phyloP scores from a whole-genome alignment of 2,329 filamentous ascomycete genomes.

The Ophiostoma piceae region DNA sequence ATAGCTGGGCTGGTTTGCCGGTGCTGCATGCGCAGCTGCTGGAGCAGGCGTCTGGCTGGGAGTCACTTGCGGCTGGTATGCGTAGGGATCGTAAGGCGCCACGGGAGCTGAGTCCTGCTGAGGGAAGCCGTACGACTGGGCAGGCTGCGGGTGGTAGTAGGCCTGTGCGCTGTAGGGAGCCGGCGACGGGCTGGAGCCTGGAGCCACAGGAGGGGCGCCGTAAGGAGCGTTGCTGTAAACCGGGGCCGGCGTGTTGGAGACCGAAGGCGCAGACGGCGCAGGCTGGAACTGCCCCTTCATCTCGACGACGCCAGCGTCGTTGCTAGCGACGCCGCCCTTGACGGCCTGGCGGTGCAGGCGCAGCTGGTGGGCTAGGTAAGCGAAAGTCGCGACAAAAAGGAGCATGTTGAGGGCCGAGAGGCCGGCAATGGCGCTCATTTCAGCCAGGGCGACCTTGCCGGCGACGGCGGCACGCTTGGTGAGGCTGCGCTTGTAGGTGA shows the following conservation, averaged over 20 bases:
- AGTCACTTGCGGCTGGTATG: conserved; percentile 10
- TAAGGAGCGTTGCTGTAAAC: not conserved
- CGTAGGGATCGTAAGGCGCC: not conserved
- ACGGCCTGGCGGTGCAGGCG: conserved; percentile 30
- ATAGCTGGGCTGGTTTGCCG: not conserved
- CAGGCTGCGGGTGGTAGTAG: conserved; percentile 9
- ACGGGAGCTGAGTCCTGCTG: not conserved
- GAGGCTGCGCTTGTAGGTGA: conserved; percentile 26
- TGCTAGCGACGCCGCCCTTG: conserved; percentile 23
- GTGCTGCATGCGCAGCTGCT: not conserved
- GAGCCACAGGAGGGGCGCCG: too few relatives aligned
- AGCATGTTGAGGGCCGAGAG: conserved; percentile 32
- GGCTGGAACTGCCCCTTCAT: conserved; percentile 30
- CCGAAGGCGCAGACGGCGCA: not conserved
- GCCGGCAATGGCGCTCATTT: conserved; percentile 33
- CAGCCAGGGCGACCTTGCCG: conserved; percentile 26
- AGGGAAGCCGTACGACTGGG: conserved; percentile 4
- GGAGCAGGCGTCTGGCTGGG: conserved; percentile 10
- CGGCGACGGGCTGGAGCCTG: not conserved
- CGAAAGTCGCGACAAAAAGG: conserved; percentile 41
- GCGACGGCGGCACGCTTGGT: conserved; percentile 29
- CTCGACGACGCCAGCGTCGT: conserved; percentile 31
- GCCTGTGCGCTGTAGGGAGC: not conserved
- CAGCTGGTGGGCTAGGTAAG: conserved; percentile 37
- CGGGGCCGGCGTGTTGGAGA: not conserved